Percentiles rank a stretch among this genome's conserved stretches.
Conservation (phyloP, 2,329 filamentous ascomycete genomes). For the Allantophomopsis lycopodina region DNA sequence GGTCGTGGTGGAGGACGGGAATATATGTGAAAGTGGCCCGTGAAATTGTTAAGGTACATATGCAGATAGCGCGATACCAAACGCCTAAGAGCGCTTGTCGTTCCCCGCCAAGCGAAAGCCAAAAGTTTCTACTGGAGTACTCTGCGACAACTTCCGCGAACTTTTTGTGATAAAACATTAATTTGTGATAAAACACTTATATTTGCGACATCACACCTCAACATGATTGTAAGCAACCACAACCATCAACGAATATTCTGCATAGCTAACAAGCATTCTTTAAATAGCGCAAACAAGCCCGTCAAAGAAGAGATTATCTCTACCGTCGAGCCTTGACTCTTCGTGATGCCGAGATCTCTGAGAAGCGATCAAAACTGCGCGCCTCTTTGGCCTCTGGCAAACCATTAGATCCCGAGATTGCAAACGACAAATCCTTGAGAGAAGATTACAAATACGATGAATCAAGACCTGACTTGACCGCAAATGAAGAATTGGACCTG, state of each 20-base stretch:
- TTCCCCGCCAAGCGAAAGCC: too few relatives aligned
- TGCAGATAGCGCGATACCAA: too few relatives aligned
- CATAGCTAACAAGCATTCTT: constrained; percentile 1
- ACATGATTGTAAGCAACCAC: constrained; percentile 14
- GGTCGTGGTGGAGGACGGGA: too few relatives aligned
- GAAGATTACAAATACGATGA: constrained; percentile 93
- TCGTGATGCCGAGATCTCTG: constrained; percentile 81
- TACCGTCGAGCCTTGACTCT: constrained; percentile 80
- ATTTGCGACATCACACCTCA: constrained; percentile 1
- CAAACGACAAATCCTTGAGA: constrained; percentile 72
- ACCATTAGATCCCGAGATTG: constrained; percentile 66
- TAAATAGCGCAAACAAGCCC: constrained; percentile 52
- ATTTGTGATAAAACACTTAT: too few relatives aligned
- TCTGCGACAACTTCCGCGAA: too few relatives aligned
- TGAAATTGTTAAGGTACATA: too few relatives aligned
- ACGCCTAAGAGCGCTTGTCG: too few relatives aligned
- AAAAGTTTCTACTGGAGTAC: too few relatives aligned
- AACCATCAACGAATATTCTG: too few relatives aligned
- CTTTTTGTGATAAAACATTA: too few relatives aligned
- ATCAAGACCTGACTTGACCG: constrained; percentile 52
- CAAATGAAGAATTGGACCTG: constrained; percentile 57
- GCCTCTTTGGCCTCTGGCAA: constrained; percentile 81
- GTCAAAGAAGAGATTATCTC: constrained; percentile 75
- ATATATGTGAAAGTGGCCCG: too few relatives aligned
- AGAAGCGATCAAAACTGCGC: constrained; percentile 80